These are phyloP conservation scores for Entophlyctis luteolus DNA, from an alignment of 192 early-diverging fungal species.

Conservation along the genomic window DNA sequence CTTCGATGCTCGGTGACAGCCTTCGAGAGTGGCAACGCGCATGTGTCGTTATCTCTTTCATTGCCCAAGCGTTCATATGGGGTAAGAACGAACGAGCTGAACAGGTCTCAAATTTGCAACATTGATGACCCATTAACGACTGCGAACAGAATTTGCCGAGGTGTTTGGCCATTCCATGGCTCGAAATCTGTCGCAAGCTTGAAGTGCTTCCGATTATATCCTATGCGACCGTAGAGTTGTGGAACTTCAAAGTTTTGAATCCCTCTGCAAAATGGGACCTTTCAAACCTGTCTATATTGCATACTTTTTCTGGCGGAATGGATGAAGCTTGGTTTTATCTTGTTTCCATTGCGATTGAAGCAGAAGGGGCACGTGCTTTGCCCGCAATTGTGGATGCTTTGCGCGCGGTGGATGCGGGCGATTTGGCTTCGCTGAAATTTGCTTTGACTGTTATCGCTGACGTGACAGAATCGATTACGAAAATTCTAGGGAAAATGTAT, in stretches of 20 bases:
- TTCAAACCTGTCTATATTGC: slow-evolving; percentile 75
- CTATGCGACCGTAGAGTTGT: slow-evolving; percentile 80
- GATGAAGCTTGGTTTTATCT: slow-evolving; percentile 98
- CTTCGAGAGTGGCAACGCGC: slow-evolving; percentile 76
- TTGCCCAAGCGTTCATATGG: slow-evolving; percentile 91
- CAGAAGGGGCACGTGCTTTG: slow-evolving; percentile 65
- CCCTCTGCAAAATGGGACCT: slow-evolving; percentile 69
- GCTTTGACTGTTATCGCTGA: slow-evolving; percentile 54
- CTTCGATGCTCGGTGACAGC: slow-evolving; percentile 54
- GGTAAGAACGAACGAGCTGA: slow-evolving; percentile 79
- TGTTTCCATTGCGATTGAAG: slow-evolving; percentile 83
- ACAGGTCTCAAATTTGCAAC: slow-evolving; percentile 15
- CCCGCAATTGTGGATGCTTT: slow-evolving; percentile 68
- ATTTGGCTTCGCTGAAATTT: slow-evolving; percentile 39
- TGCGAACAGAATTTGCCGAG: slow-evolving; percentile 62
- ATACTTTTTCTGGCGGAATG: slow-evolving; percentile 78
- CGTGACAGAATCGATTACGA: slow-evolving; percentile 33
- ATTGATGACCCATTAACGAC: slow-evolving; percentile 2
- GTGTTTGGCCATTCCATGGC: slow-evolving; percentile 80
- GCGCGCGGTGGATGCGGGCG: slow-evolving; percentile 53
- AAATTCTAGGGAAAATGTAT: slow-evolving; percentile 61
- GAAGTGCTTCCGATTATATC: slow-evolving; percentile 83
- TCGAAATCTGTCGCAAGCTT: slow-evolving; percentile 64
- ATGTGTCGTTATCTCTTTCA: slow-evolving; percentile 80
- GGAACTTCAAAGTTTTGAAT: slow-evolving; percentile 91